Evolutionary conservation across 352 stramenopile species (phyloP), one percentile per base, ranked within the genome.

Genomic region (Phytopythium aichiense): DNA sequence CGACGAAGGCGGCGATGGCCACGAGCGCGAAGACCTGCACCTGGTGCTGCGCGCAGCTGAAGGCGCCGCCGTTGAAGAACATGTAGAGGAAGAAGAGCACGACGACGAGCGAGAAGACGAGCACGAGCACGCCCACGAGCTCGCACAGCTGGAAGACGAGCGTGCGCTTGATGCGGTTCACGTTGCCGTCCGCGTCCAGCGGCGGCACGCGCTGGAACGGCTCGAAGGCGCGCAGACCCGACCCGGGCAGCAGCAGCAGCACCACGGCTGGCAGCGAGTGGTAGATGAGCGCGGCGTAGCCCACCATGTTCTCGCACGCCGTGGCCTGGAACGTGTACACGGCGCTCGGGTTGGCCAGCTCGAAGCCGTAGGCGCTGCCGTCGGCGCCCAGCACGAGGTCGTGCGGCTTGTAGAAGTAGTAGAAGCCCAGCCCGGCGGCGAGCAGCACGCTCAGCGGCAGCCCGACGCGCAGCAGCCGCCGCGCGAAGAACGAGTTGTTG

Each of bases 401-500:
- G 0, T 67, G 22, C 0, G 82, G 77, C 18, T 77, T 66, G 71
- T 90, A 92, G 23, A 77, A 71, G 67, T 91, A 94, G 67, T 94
- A 95, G 40, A 92, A 74, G 2, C 66, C 67, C 18, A 91, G 52
- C 4, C 82, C 84, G 0, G 70, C 49, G 7, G 72, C 60, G 64
- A 92, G 67, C 18, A 87, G 65, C 12, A 64, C 52, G 0, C 73
- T 63, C 16, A 93, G 52, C 25, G 69, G 61, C 18, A 76, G 2
- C 12, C 82, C 78, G 2, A 80, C 71, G 37, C 69, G 71, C 46
- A 94, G 35, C 43, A 95, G 43, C 0, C 84, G 77, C 25, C 71
- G 68, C 5, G 86, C 84, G 48, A 95, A 95, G 67, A 92, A 95
- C 42, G 82, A 88, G 63, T 93, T 95, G 62, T 88, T 67, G 8